Conservation (phyloP, 371 early-diverging fungal genomes). For the Choanephora cucurbitarum region DNA sequence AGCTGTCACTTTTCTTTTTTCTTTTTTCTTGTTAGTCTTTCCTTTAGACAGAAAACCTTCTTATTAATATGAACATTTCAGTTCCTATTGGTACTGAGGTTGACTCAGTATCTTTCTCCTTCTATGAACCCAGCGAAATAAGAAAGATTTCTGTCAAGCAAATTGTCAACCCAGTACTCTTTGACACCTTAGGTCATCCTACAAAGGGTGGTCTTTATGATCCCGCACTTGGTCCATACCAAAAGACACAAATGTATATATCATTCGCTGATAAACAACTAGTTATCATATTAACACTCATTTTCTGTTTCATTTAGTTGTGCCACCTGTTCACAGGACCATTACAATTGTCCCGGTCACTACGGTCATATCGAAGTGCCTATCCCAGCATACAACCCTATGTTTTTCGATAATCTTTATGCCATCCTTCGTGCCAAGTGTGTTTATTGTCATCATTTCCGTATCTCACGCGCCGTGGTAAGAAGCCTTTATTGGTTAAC, state of each 20-base stretch:
- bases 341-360: slow-evolving; percentile 95
- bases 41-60: slow-evolving; percentile 2
- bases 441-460: slow-evolving; percentile 89
- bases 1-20: slow-evolving; percentile 12
- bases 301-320: slow-evolving; percentile 58
- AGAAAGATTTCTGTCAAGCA: slow-evolving; percentile 93
- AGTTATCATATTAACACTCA: not conserved
- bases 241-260: slow-evolving; percentile 68
- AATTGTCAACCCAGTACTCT: slow-evolving; percentile 86
- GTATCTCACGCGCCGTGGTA: slow-evolving; percentile 72
- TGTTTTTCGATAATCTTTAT: slow-evolving; percentile 89
- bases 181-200: slow-evolving; percentile 94
- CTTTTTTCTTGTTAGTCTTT: slow-evolving; percentile 6
- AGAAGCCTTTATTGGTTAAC: slow-evolving; percentile 1
- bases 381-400: slow-evolving; percentile 94
- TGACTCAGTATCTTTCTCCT: slow-evolving; percentile 81
- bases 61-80: slow-evolving; percentile 65
- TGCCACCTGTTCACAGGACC: slow-evolving; percentile 84
- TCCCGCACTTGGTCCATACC: slow-evolving; percentile 93
- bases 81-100: slow-evolving; percentile 69
- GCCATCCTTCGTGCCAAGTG: slow-evolving; percentile 89
- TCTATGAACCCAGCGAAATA: slow-evolving; percentile 93
- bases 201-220: slow-evolving; percentile 96
- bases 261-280: slow-evolving; percentile 12
- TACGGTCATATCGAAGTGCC: slow-evolving; percentile 99